These are phyloP conservation scores for Fusarium compactum DNA, from an alignment of 2,329 filamentous ascomycete genomes.

Conservation along the genomic window DNA sequence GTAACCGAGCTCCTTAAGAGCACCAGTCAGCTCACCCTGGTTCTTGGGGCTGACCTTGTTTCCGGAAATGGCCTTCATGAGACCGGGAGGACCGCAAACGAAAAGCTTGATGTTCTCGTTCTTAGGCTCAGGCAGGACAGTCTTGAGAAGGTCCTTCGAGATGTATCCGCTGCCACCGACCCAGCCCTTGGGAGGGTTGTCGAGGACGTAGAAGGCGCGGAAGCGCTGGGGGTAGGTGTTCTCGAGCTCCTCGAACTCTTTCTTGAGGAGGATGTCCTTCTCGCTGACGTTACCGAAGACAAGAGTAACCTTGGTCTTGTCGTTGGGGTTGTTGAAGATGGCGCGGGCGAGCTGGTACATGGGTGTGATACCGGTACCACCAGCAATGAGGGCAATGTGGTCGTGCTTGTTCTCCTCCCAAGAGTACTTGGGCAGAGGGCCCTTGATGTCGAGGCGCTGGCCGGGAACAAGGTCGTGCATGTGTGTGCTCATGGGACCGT, in stretches of 20 bases:
- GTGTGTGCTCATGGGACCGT: constrained; percentile 92
- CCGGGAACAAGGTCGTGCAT: constrained; percentile 85
- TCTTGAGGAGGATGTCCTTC: constrained; percentile 91
- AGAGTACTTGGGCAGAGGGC: constrained; percentile 91
- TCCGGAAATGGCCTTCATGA: constrained; percentile 95
- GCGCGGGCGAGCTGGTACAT: constrained; percentile 95
- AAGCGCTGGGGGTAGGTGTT: constrained; percentile 96
- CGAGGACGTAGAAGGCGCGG: constrained; percentile 92
- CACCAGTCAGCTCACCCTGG: constrained; percentile 88
- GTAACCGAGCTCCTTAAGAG: constrained; percentile 84
- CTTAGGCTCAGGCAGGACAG: constrained; percentile 92
- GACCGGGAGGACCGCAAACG: constrained; percentile 89
- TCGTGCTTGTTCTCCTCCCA: constrained; percentile 94
- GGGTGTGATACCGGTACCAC: constrained; percentile 95
- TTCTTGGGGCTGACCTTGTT: constrained; percentile 91
- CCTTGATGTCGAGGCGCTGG: constrained; percentile 91
- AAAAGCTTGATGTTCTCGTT: constrained; percentile 95
- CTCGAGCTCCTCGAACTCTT: constrained; percentile 86
- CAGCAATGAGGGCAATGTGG: constrained; percentile 88
- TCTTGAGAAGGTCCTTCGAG: constrained; percentile 93
- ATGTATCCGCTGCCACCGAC: constrained; percentile 82
- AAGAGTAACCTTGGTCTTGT: constrained; percentile 97
- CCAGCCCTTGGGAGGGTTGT: constrained; percentile 86
- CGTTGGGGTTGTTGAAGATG: constrained; percentile 95
- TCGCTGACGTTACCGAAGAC: constrained; percentile 92